These are phyloP conservation scores for Neocatenulostroma microsporum DNA, from an alignment of 2,329 filamentous ascomycete species.

Conservation along the genomic window DNA sequence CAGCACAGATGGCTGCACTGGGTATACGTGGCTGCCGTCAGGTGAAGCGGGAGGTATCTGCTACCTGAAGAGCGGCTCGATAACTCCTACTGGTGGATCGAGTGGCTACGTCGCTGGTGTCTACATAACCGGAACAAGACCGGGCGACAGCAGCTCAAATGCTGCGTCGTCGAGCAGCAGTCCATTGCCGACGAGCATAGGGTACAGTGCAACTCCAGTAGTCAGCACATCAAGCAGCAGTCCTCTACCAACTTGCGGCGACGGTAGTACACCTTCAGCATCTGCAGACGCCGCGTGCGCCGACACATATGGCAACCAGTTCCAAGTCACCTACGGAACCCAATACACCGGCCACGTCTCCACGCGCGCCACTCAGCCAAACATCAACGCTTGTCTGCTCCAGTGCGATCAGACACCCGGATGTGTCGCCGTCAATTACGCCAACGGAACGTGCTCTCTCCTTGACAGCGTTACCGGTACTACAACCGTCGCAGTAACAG, in stretches of 20 bases:
- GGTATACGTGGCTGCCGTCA: slow-evolving; percentile 5
- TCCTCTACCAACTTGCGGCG: background rate
- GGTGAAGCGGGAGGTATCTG: slow-evolving; percentile 6
- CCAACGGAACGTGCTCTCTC: slow-evolving; percentile 4
- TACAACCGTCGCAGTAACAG: slow-evolving; percentile 1
- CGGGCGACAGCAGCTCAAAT: no score
- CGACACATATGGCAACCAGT: slow-evolving; percentile 6
- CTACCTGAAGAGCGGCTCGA: slow-evolving; percentile 3
- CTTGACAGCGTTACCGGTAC: slow-evolving; percentile 4
- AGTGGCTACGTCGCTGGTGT: no score
- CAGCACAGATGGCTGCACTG: slow-evolving; percentile 9
- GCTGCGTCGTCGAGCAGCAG: no score
- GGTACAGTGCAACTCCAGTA: no score
- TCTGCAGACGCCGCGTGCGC: slow-evolving; percentile 1
- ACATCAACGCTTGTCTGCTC: slow-evolving; percentile 10
- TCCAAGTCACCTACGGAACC: slow-evolving; percentile 2
- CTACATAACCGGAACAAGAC: no score
- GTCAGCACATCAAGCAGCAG: slow-evolving; percentile 1
- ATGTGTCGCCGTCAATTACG: slow-evolving; percentile 17
- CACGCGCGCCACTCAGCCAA: background rate
- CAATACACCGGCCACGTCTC: slow-evolving; percentile 2
- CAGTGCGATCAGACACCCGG: slow-evolving; percentile 13
- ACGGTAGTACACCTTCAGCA: background rate
- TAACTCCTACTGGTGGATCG: no score
- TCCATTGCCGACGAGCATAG: no score